Evolutionary conservation across 2,329 filamentous ascomycete species (phyloP).

Genomic region (Aspergillus ustus): DNA sequence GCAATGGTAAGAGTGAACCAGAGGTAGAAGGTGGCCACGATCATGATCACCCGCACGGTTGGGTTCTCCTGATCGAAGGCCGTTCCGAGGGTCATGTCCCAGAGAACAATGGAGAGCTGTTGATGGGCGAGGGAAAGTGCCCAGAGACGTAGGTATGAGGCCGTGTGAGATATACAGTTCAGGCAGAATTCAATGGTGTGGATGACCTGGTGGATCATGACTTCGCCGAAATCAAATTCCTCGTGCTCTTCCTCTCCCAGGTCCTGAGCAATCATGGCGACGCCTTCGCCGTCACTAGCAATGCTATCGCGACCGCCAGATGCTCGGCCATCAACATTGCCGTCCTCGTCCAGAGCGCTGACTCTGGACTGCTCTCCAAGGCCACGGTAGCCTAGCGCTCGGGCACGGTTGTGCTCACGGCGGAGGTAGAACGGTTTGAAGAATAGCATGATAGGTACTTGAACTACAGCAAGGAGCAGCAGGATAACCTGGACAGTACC

Average conservation of each 20-base stretch:
- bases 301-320: slow-evolving; percentile 68
- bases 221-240: slow-evolving; percentile 95
- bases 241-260: slow-evolving; percentile 81
- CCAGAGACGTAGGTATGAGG: slow-evolving; percentile 98
- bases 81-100: slow-evolving; percentile 89
- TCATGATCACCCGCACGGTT: slow-evolving; percentile 73
- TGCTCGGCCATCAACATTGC: slow-evolving; percentile 67
- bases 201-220: slow-evolving; percentile 99
- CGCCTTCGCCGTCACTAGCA: slow-evolving; percentile 77
- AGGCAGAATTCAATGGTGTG: slow-evolving; percentile 99
- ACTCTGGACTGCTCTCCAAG: slow-evolving; percentile 88
- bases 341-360: slow-evolving; percentile 87
- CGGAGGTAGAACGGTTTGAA: slow-evolving; percentile 95
- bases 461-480: slow-evolving; percentile 78
- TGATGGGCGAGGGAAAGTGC: slow-evolving; percentile 96
- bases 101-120: slow-evolving; percentile 93
- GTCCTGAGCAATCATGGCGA: slow-evolving; percentile 87
- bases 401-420: slow-evolving; percentile 88
- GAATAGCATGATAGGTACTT: slow-evolving; percentile 90
- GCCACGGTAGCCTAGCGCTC: slow-evolving; percentile 86
- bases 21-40: slow-evolving; percentile 80
- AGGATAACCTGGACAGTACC: slow-evolving; percentile 74
- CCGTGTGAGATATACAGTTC: slow-evolving; percentile 98
- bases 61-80: slow-evolving; percentile 69
- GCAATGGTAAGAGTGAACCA: slow-evolving; percentile 87